Evolutionary conservation across 495 filamentous ascomycete species (phyloP).

Genomic region (Cladorrhinum samala): DNA sequence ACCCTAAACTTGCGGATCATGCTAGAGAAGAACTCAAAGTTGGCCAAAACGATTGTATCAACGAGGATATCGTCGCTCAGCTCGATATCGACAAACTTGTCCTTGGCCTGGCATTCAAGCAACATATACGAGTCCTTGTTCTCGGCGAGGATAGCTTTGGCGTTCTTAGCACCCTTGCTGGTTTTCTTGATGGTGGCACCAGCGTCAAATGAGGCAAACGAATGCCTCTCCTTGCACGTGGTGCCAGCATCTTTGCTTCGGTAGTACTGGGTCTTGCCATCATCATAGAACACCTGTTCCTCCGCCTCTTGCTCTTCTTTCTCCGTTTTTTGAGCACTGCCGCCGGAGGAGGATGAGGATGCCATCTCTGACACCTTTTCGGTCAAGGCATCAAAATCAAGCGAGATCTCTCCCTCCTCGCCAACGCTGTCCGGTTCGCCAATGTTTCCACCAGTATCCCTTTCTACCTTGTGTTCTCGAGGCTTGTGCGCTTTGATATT

Average conservation of each 20-base stretch:
- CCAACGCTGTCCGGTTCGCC: slow-evolving; percentile 51
- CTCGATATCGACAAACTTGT: slow-evolving; percentile 90
- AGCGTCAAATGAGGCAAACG: slow-evolving; percentile 95
- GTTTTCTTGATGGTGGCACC: slow-evolving; percentile 91
- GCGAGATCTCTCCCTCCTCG: slow-evolving; percentile 84
- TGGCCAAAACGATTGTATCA: slow-evolving; percentile 91
- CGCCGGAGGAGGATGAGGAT: slow-evolving; percentile 22
- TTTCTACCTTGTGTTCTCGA: slow-evolving; percentile 31
- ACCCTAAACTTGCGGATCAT: slow-evolving; percentile 88
- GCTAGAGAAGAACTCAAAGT: slow-evolving; percentile 97
- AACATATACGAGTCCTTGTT: slow-evolving; percentile 99
- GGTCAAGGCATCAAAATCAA: slow-evolving; percentile 67
- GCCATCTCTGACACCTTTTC: slow-evolving; percentile 39
- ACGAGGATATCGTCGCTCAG: slow-evolving; percentile 84
- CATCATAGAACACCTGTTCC: slow-evolving; percentile 37
- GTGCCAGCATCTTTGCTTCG: slow-evolving; percentile 88
- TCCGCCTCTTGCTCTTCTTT: slow-evolving; percentile 35
- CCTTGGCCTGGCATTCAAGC: slow-evolving; percentile 76
- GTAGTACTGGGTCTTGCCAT: slow-evolving; percentile 45
- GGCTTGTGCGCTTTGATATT: slow-evolving; percentile 53
- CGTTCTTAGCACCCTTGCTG: slow-evolving; percentile 72
- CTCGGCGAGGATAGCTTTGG: slow-evolving; percentile 82
- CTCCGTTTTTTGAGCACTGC: slow-evolving; percentile 26
- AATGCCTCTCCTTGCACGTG: slow-evolving; percentile 85
- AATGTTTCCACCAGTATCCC: slow-evolving; percentile 23